phyloP scores from a whole-genome alignment of 169 alveolate species.

The Amoebophrya sp. region DNA sequence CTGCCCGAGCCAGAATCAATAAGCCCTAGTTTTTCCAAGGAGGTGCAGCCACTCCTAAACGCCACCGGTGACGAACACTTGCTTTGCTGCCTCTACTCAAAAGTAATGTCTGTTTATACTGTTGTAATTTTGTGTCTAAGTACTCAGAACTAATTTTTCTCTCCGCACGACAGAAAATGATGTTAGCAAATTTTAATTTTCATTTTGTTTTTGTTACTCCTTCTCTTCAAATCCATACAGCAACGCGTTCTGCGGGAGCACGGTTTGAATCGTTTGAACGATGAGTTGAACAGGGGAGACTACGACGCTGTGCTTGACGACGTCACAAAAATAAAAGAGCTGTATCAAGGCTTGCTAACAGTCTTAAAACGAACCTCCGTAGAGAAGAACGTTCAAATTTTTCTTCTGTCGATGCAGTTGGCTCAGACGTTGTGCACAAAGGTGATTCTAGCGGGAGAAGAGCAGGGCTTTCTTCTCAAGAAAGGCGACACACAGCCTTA shows the following conservation, averaged over 20 bases:
- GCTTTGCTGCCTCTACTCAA: background rate
- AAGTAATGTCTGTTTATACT: no score
- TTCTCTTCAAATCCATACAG: no score
- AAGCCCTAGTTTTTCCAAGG: background rate
- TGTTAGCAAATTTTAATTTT: no score
- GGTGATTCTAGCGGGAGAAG: background rate
- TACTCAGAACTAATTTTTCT: no score
- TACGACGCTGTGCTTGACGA: background rate
- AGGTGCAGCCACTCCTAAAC: background rate
- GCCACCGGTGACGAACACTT: background rate
- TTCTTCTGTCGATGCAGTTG: background rate
- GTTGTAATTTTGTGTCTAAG: no score
- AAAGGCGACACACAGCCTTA: background rate
- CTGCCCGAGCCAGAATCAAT: background rate
- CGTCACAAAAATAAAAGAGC: background rate
- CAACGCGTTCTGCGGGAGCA: constrained; percentile 20
- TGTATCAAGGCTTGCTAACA: background rate
- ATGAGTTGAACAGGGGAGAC: background rate
- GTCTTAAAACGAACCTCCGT: background rate
- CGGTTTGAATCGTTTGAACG: background rate
- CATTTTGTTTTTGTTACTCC: no score
- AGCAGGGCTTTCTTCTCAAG: background rate
- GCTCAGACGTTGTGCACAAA: constrained; percentile 10
- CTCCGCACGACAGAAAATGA: no score
- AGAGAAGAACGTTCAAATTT: background rate